phyloP scores from a whole-genome alignment of 2,329 filamentous ascomycete genomes.

The Arthroderma sp. region DNA sequence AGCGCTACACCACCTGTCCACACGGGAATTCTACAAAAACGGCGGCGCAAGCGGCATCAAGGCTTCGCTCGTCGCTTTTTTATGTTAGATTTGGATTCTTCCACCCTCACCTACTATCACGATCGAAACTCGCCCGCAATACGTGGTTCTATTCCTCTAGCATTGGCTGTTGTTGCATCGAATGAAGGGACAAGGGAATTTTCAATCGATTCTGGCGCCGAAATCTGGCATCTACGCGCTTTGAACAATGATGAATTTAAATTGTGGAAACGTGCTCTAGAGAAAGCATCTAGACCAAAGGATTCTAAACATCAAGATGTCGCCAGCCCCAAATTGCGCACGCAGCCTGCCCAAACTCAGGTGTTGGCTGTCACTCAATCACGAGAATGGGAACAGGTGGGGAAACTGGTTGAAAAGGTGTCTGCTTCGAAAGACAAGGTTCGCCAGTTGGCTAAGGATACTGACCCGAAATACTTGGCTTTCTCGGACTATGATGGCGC shows the following conservation, averaged over 20 bases:
- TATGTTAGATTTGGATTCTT: constrained; percentile 86
- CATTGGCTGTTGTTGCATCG: constrained; percentile 77
- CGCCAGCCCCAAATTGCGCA: constrained; percentile 21
- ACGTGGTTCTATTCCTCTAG: constrained; percentile 81
- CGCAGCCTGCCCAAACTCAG: constrained; percentile 15
- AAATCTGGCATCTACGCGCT: constrained; percentile 89
- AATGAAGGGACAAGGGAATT: constrained; percentile 84
- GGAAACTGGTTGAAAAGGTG: constrained; percentile 71
- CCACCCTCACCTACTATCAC: constrained; percentile 91
- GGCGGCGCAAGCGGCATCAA: constrained; percentile 83
- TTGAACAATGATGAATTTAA: constrained; percentile 72
- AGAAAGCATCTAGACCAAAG: constrained; percentile 55
- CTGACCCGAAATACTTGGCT: constrained; percentile 48
- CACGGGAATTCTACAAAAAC: constrained; percentile 75
- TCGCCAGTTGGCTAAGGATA: constrained; percentile 72
- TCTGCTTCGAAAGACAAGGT: constrained; percentile 81
- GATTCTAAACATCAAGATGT: constrained; percentile 20
- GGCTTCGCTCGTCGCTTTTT: constrained; percentile 90
- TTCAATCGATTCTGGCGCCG: constrained; percentile 89
- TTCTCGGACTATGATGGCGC: constrained; percentile 7
- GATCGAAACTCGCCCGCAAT: constrained; percentile 86
- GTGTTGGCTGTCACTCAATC: constrained; percentile 46
- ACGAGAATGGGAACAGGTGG: constrained; percentile 74
- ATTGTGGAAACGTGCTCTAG: constrained; percentile 74
- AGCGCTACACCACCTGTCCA: constrained; percentile 47